Percentiles rank a stretch among this genome's conserved stretches.
phyloP scores from a whole-genome alignment of 23 red algal species.

The Gracilaria gracilis region DNA sequence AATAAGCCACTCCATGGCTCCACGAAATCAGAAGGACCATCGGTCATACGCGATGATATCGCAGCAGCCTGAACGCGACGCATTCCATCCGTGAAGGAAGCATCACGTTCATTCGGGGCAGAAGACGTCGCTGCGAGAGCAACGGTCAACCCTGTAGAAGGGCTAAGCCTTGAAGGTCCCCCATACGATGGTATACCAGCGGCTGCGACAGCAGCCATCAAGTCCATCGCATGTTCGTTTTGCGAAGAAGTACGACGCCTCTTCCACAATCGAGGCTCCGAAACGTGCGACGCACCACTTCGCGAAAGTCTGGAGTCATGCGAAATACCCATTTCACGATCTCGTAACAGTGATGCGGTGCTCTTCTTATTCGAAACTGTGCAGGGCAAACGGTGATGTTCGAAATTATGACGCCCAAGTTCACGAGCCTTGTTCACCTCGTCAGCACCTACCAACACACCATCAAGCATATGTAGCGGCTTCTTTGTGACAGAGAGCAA shows the following conservation, averaged over 20 bases:
- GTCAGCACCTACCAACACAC: background rate
- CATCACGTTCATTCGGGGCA: background rate
- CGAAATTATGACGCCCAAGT: background rate
- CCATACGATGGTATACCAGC: conserved; percentile 29
- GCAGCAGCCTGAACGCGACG: conserved; percentile 20
- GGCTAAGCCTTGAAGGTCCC: background rate
- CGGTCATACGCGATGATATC: background rate
- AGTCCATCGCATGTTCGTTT: background rate
- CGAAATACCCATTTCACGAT: conserved; percentile 15
- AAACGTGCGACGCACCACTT: background rate
- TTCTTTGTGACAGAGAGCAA: conserved; percentile 20
- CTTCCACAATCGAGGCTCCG: conserved; percentile 13
- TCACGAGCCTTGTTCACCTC: conserved; percentile 1
- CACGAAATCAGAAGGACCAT: background rate
- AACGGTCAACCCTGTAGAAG: conserved; percentile 2
- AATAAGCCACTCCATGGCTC: background rate
- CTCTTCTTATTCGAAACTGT: background rate
- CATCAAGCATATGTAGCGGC: conserved; percentile 49
- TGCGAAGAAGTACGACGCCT: conserved; percentile 6
- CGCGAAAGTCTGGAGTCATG: background rate
- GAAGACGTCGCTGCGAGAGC: conserved; percentile 13
- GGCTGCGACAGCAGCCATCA: conserved; percentile 49
- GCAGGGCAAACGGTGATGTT: background rate
- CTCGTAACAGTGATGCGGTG: conserved; percentile 17
- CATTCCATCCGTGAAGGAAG: background rate